Percentiles rank a stretch among this genome's conserved stretches.
Evolutionary conservation across 768 basidiomycete species (phyloP).

Genomic region (Filobasidium wieringae): DNA sequence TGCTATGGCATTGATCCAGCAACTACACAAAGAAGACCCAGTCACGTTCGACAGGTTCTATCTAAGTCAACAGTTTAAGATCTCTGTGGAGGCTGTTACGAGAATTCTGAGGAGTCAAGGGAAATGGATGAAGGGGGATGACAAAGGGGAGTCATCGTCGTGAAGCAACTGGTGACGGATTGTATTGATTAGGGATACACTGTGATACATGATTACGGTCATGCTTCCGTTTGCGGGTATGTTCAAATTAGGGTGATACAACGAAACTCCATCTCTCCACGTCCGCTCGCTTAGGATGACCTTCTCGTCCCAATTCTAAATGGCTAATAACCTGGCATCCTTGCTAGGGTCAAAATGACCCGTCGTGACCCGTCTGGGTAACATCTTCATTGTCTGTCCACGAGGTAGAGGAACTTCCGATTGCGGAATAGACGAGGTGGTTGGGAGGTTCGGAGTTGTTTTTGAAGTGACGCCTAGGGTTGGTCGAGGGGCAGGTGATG

Average conservation of each 20-base stretch:
- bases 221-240: too few relatives aligned
- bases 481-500: neutral
- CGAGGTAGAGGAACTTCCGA: neutral
- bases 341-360: constrained; percentile 10
- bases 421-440: too few relatives aligned
- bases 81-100: constrained; percentile 68
- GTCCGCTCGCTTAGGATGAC: too few relatives aligned
- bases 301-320: neutral
- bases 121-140: neutral
- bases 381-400: neutral
- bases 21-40: constrained; percentile 55
- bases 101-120: constrained; percentile 59
- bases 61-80: constrained; percentile 63
- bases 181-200: neutral
- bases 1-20: constrained; percentile 68
- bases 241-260: too few relatives aligned
- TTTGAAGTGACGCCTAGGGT: neutral
- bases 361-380: neutral
- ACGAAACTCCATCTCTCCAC: too few relatives aligned
- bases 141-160: too few relatives aligned
- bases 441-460: neutral
- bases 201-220: too few relatives aligned
- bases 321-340: constrained; percentile 5
- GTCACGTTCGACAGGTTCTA: constrained; percentile 53
- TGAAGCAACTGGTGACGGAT: neutral